Evolutionary conservation across 805 yeast species (phyloP).

Genomic region (Myxozyma sirexii): DNA sequence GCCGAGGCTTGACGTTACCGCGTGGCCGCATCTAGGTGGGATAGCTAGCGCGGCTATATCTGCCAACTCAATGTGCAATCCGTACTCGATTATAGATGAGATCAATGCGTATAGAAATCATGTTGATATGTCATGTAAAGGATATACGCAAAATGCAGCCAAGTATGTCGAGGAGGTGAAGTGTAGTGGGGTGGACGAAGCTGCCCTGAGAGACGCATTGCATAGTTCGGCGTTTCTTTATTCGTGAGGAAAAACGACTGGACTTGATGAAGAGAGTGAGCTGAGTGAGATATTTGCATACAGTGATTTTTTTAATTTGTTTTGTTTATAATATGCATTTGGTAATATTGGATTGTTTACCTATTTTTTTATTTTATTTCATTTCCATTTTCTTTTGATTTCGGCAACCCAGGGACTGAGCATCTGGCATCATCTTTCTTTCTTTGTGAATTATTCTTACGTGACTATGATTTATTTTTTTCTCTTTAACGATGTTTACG

Average conservation of each 20-base stretch:
- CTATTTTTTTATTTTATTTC: too few relatives aligned
- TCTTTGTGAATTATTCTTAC: background rate
- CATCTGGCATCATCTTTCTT: too few relatives aligned
- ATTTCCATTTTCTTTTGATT: too few relatives aligned
- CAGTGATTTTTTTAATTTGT: background rate
- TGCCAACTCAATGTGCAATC: constrained; percentile 9
- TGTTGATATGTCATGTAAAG: background rate
- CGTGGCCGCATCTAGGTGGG: constrained; percentile 11
- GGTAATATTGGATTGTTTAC: background rate
- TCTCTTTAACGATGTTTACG: background rate
- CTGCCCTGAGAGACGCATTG: constrained; percentile 16
- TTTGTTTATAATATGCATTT: constrained; percentile 7
- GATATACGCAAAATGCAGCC: constrained; percentile 1
- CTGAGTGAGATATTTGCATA: too few relatives aligned
- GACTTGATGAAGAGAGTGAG: too few relatives aligned
- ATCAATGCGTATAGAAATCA: constrained; percentile 4
- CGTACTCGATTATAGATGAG: constrained; percentile 13
- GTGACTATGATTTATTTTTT: background rate
- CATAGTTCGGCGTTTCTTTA: background rate
- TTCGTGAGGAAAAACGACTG: background rate
- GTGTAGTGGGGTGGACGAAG: background rate
- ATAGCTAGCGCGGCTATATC: background rate
- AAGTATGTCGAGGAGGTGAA: constrained; percentile 1
- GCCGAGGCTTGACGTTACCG: background rate
- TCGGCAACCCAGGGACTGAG: too few relatives aligned